Evolutionary conservation across 1,284 basidiomycete genomes (phyloP).

Genomic region (Bothia castanella): DNA sequence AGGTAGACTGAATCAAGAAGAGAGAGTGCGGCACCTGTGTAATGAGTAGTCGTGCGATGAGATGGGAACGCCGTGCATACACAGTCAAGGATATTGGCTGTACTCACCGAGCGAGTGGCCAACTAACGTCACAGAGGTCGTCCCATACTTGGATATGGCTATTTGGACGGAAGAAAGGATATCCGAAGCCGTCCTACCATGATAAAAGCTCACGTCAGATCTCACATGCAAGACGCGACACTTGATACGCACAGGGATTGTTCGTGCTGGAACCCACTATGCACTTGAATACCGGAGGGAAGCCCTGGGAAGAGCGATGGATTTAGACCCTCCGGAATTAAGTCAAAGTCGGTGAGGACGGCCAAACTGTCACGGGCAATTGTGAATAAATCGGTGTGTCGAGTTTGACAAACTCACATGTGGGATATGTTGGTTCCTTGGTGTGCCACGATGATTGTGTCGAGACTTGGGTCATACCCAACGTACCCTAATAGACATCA

Average conservation of each 20-base stretch:
- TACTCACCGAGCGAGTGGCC: slow-evolving; percentile 54
- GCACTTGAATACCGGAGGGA: slow-evolving; percentile 45
- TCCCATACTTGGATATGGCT: slow-evolving; percentile 38
- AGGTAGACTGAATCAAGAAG: slow-evolving; percentile 47
- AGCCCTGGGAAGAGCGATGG: slow-evolving; percentile 59
- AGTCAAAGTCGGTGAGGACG: slow-evolving; percentile 51
- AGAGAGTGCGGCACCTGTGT: slow-evolving; percentile 47
- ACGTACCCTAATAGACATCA: slow-evolving; percentile 33
- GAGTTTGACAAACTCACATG: slow-evolving; percentile 23
- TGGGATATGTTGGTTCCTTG: slow-evolving; percentile 35
- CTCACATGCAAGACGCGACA: slow-evolving; percentile 38
- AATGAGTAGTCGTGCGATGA: background rate
- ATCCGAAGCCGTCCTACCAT: slow-evolving; percentile 49
- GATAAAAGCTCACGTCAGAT: too few relatives aligned
- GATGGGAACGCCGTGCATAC: background rate
- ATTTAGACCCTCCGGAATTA: slow-evolving; percentile 40
- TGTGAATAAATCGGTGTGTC: background rate
- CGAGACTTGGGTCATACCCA: slow-evolving; percentile 34
- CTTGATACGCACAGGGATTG: slow-evolving; percentile 37
- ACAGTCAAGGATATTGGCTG: background rate
- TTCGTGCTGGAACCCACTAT: slow-evolving; percentile 52
- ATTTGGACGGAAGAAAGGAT: slow-evolving; percentile 49
- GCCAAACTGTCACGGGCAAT: slow-evolving; percentile 24
- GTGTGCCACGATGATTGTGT: slow-evolving; percentile 37
- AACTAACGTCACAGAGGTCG: slow-evolving; percentile 46